These are phyloP conservation scores for Chlorella sorokiniana DNA, from an alignment of 139 green algal genomes.

Conservation along the genomic window DNA sequence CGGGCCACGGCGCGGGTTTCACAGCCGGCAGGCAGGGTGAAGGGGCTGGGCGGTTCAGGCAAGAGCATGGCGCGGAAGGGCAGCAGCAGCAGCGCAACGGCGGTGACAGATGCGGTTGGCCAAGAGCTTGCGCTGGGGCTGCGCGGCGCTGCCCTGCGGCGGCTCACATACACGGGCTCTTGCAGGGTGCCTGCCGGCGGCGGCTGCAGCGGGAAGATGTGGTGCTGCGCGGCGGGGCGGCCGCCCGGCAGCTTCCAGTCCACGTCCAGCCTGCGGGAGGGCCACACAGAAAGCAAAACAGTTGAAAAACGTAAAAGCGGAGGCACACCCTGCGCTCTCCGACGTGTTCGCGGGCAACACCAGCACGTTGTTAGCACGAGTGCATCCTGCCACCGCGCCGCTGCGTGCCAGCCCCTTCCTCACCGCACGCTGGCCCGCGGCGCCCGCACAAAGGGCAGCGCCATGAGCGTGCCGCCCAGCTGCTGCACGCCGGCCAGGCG, in stretches of 20 bases:
- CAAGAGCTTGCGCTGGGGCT: too few species aligned
- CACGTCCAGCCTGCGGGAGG: slow-evolving; percentile 18
- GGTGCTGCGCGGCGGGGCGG: slow-evolving; percentile 52
- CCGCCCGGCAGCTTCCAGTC: slow-evolving; percentile 56
- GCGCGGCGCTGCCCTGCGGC: background rate
- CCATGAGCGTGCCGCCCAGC: slow-evolving; percentile 43
- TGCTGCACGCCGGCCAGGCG: slow-evolving; percentile 37
- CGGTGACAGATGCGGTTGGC: too few species aligned
- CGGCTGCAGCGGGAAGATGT: slow-evolving; percentile 57
- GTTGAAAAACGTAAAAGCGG: background rate
- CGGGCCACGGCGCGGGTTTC: too few species aligned
- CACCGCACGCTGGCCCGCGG: background rate
- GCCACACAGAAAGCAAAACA: background rate
- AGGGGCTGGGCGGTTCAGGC: too few species aligned
- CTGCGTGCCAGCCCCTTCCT: too few species aligned
- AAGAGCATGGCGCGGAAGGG: too few species aligned
- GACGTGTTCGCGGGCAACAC: too few species aligned
- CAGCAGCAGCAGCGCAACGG: too few species aligned
- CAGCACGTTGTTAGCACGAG: too few species aligned
- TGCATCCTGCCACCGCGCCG: too few species aligned
- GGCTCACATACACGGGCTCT: slow-evolving; percentile 44
- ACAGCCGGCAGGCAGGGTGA: too few species aligned
- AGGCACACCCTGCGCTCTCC: too few species aligned
- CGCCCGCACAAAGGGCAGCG: slow-evolving; percentile 45
- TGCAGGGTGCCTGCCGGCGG: slow-evolving; percentile 34